Percentiles rank a stretch among this genome's conserved stretches.
phyloP scores from a whole-genome alignment of 1,284 basidiomycete genomes.

The Ceratorhiza oryzae-sativae region DNA sequence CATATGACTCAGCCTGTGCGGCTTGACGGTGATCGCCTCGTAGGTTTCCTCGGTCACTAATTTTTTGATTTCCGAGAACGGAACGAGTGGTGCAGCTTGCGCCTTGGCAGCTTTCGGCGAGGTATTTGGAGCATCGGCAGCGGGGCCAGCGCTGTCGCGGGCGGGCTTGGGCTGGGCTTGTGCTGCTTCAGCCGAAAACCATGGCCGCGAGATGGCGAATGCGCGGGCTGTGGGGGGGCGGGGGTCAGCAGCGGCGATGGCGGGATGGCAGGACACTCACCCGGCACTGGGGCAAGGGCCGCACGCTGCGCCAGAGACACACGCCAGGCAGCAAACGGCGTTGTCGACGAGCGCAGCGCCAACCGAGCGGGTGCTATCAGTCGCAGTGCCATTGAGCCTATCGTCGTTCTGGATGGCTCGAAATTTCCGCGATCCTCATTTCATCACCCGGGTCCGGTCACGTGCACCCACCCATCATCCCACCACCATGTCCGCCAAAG shows the following conservation, averaged over 20 bases:
- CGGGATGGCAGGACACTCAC: background rate
- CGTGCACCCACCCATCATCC: background rate
- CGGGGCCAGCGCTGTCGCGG: background rate
- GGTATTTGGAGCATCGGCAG: background rate
- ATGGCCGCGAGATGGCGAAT: constrained; percentile 15
- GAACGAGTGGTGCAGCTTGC: constrained; percentile 35
- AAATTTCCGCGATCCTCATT: constrained; percentile 20
- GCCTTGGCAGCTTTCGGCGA: background rate
- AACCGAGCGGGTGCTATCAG: constrained; percentile 20
- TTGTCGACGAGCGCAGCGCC: background rate
- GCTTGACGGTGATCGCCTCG: constrained; percentile 68
- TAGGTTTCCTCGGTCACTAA: constrained; percentile 59
- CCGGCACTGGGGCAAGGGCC: background rate
- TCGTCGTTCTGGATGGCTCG: background rate
- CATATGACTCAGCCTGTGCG: constrained; percentile 80
- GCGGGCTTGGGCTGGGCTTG: background rate
- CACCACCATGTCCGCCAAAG: constrained; percentile 43
- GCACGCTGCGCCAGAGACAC: constrained; percentile 21
- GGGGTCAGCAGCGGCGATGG: background rate
- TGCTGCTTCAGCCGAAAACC: constrained; percentile 9
- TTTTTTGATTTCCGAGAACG: constrained; percentile 57
- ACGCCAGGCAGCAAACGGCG: background rate
- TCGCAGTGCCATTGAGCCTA: constrained; percentile 27
- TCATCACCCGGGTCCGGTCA: constrained; percentile 6
- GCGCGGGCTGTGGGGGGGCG: constrained; percentile 7